Base-by-base conservation (phyloP, 208 protist genomes). In the Dictyostelium gargantuum region DNA sequence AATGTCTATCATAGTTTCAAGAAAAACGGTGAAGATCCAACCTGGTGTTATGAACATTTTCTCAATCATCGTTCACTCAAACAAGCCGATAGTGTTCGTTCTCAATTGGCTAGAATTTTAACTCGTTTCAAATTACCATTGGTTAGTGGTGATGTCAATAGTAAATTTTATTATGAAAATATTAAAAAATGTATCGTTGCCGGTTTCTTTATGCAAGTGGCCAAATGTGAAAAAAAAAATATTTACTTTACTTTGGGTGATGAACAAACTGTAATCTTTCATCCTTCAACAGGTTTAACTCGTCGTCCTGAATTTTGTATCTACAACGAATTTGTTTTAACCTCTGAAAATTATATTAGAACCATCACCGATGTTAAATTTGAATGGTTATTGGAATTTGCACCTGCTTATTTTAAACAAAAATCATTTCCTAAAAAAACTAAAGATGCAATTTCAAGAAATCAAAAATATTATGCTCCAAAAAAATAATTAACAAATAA, bases 321-420 rank as follows among this genome's bases (percentile, higher is more conserved):
- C 3, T 99, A 99, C 94, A 98, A 99, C 94, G 91, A 99, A 94
- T 98, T 99, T 91, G 98, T 99, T 17, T 95, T 98, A 52, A 98
- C 98, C 9, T 96, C 94, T 54, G 96, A 97, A 84, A 97, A 98
- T 46, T 99, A 99, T 96, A 99, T 99, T 79, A 96, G 99, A 77
- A 99, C 98, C 23, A 96, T 99, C 1, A 99, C 98, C 0, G 97
- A 98, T 10, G 91, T 99, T 46, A 97, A 98, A 32, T 96, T 98
- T 50, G 98, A 99, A 54, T 99, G 98, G 98, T 91, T 93, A 32
- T 23, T 73, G 6, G 79, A 93, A 61, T 35, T 66, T 10, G 77
- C 79, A 19, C 52, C 42, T 19, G n/a, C 38, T 23, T 93, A 93
- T 61, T 68, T 89, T 6, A 68, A 48, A 29, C 50, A 77, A 32